These are phyloP conservation scores for Earliella scabrosa DNA, from an alignment of 1,284 basidiomycete genomes.

Conservation along the genomic window DNA sequence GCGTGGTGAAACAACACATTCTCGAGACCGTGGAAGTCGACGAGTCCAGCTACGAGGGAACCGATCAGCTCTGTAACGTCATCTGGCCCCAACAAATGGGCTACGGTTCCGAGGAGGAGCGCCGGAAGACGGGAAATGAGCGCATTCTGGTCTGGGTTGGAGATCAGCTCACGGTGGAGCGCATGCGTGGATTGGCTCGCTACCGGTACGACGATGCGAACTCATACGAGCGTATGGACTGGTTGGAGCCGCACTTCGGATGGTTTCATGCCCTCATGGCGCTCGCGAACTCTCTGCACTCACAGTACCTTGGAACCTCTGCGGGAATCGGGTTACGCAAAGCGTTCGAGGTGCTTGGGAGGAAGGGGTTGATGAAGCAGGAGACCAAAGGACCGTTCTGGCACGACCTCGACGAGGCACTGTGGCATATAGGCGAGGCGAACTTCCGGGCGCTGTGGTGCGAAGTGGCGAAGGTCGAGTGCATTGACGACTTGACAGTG, in stretches of 20 bases:
- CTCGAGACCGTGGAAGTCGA: slow-evolving; percentile 24
- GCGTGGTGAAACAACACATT: slow-evolving; percentile 15
- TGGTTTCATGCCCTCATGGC: slow-evolving; percentile 43
- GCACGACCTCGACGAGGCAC: slow-evolving; percentile 21
- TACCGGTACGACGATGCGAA: slow-evolving; percentile 38
- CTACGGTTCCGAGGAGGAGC: background rate
- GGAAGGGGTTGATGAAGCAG: slow-evolving; percentile 19
- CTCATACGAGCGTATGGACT: slow-evolving; percentile 38
- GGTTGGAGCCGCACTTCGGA: slow-evolving; percentile 32
- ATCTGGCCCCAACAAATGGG: slow-evolving; percentile 17
- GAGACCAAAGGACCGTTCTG: slow-evolving; percentile 23
- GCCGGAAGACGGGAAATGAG: background rate
- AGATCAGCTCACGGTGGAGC: slow-evolving; percentile 29
- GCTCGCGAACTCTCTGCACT: slow-evolving; percentile 28
- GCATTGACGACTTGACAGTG: slow-evolving; percentile 8
- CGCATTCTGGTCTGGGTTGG: slow-evolving; percentile 18
- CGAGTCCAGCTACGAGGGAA: slow-evolving; percentile 29
- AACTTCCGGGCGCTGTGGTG: slow-evolving; percentile 17
- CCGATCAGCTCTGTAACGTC: slow-evolving; percentile 8
- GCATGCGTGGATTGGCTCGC: slow-evolving; percentile 20
- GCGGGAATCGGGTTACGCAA: slow-evolving; percentile 14
- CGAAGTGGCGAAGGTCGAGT: background rate
- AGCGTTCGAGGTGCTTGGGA: slow-evolving; percentile 17
- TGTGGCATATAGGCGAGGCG: slow-evolving; percentile 21
- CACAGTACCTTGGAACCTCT: slow-evolving; percentile 27